Base-by-base conservation (phyloP, 2,329 filamentous ascomycete genomes). In the Alternaria brassicicola region DNA sequence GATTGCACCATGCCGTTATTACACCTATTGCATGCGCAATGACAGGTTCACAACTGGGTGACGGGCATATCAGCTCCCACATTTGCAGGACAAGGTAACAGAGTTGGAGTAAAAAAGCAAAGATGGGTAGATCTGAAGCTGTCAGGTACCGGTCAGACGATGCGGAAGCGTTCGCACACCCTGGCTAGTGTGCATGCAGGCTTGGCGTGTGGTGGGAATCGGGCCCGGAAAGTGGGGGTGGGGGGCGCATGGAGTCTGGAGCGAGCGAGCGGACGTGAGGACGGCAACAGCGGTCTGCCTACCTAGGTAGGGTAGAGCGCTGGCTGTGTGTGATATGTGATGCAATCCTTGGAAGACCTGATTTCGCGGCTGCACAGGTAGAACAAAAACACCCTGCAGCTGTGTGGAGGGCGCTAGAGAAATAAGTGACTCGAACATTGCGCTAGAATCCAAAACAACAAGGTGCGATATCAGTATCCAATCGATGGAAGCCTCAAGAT, bases 91-190 rank as follows among this genome's bases (percentile, higher is more conserved):
- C 9, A 31, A 41, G 35, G 48, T 12, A 42, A 41, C 10, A 51
- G 36, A 51, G 21, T 41, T 42, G 48, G 42, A 25, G 48, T 36
- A 31, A 30, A 42, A 51, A 51, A 51, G 48, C 31, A 51, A 41
- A 42, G 35, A 6, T 19, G 30, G 28, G 21, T 33, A 35, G 43
- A 28, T 17, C 43, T 47, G 30, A 30, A 47, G 30, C 8, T 33
- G 43, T 25, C 43, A 47, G 43, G 43, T 47, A 47, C 43, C 30
- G 43, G 30, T 47, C 7, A 47, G 15, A 13, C 36, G 12, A 39
- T 19, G 19, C 23, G 28, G 30, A 33, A 33, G 43, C 43, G 43
- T 47, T 47, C 43, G 30, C 31, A 31, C 43, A 28, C 42, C 43
- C 43, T 21, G 12, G 7, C 43, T 33, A 4, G 43, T 47, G 30